Percentiles rank a stretch among this genome's conserved stretches.
Conservation (phyloP, 306 rosid genomes). For the Dryas alaskensis region DNA sequence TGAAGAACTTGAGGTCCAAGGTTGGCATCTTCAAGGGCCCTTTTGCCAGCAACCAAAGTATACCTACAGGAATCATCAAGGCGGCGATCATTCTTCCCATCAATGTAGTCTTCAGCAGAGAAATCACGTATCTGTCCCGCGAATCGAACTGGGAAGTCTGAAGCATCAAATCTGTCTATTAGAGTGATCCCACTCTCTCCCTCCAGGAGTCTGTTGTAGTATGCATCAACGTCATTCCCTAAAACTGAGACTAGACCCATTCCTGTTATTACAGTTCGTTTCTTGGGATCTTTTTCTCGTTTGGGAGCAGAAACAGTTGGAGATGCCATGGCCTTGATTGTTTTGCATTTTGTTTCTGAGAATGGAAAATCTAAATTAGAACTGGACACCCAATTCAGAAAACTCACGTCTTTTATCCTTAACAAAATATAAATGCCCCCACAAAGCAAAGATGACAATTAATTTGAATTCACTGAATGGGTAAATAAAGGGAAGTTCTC, state of each 20-base stretch:
- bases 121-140: conserved; percentile 60
- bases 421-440: not conserved
- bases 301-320: conserved; percentile 50
- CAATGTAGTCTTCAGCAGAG: conserved; percentile 56
- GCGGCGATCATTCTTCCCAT: conserved; percentile 49
- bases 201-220: conserved; percentile 59
- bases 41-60: conserved; percentile 61
- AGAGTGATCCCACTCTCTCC: conserved; percentile 76
- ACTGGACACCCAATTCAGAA: conserved; percentile 2
- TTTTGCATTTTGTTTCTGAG: conserved; percentile 44
- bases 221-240: conserved; percentile 53
- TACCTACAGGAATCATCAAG: conserved; percentile 69
- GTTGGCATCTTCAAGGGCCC: conserved; percentile 68
- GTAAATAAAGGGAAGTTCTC: not conserved
- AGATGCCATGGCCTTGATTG: conserved; percentile 44
- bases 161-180: conserved; percentile 65
- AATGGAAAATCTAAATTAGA: conserved; percentile 13
- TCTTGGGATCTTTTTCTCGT: conserved; percentile 66
- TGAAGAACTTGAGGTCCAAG: conserved; percentile 54
- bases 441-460: not conserved
- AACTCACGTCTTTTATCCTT: conserved; percentile 2
- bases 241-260: conserved; percentile 72
- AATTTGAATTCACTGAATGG: not conserved
- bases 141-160: conserved; percentile 50
- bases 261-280: conserved; percentile 68